Percentiles rank a stretch among this genome's conserved stretches.
phyloP scores from a whole-genome alignment of 371 early-diverging fungal genomes.

The Gilbertella persicaria region DNA sequence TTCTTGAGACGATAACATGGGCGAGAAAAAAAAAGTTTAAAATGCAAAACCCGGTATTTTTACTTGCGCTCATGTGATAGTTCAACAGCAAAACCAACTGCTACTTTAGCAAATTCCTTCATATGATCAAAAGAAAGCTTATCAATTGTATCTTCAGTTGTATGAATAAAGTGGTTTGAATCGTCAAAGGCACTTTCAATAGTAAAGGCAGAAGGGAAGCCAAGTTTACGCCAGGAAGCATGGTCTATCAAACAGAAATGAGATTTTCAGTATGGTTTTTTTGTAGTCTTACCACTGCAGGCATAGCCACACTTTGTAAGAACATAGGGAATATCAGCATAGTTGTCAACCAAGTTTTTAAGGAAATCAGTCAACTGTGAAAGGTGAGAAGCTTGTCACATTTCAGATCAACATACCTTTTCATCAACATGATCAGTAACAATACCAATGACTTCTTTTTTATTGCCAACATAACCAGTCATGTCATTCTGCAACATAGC shows the following conservation, averaged over 20 bases:
- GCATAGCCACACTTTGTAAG: constrained; percentile 77
- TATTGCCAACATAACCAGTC: constrained; percentile 79
- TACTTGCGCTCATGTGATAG: constrained; percentile 51
- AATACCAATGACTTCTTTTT: constrained; percentile 76
- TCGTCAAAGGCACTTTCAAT: constrained; percentile 81
- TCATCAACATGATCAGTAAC: constrained; percentile 82
- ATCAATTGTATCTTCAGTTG: constrained; percentile 26
- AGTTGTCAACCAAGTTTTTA: constrained; percentile 45
- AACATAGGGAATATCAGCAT: constrained; percentile 55
- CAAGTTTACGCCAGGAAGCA: constrained; percentile 87
- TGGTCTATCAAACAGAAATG: constrained; percentile 68
- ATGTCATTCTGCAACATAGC: constrained; percentile 79
- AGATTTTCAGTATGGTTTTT: background rate
- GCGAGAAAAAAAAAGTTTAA: background rate
- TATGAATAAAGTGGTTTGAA: constrained; percentile 49
- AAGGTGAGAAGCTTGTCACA: too few relatives aligned
- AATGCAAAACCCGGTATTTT: constrained; percentile 3
- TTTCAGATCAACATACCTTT: constrained; percentile 29
- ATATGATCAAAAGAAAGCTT: constrained; percentile 85
- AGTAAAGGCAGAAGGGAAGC: constrained; percentile 83
- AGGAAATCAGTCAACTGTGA: constrained; percentile 68
- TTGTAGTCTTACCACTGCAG: constrained; percentile 36
- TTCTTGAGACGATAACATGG: constrained; percentile 3
- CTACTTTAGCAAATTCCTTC: constrained; percentile 81
- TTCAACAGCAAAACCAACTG: constrained; percentile 85